Evolutionary conservation across 768 basidiomycete species (phyloP).

Genomic region (Lactarius indigo): DNA sequence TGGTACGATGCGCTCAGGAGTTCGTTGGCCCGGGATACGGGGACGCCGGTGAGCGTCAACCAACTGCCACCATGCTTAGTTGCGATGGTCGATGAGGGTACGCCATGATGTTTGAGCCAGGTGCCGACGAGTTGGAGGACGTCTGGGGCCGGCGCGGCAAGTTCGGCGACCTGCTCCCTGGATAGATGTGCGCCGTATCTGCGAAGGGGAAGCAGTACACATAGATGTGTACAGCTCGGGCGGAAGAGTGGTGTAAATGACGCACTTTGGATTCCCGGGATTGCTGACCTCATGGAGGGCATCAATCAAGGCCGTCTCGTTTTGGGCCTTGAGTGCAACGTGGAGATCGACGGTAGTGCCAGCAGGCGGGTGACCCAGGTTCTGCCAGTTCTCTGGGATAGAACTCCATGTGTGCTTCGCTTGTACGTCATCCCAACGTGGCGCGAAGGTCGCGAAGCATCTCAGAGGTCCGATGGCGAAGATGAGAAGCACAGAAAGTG

Average conservation of each 20-base stretch:
- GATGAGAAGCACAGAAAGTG: too few relatives aligned
- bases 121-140: too few relatives aligned
- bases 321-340: background rate
- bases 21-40: too few relatives aligned
- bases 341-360: background rate
- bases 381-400: background rate
- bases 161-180: background rate
- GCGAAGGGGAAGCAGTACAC: too few relatives aligned
- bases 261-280: background rate
- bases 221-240: rapidly evolving
- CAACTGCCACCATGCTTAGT: too few relatives aligned
- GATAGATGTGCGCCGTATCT: background rate
- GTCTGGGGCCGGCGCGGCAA: too few relatives aligned
- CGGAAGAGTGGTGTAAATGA: background rate
- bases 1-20: too few relatives aligned
- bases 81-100: too few relatives aligned
- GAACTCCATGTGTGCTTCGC: background rate
- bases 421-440: background rate
- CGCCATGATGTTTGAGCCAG: too few relatives aligned
- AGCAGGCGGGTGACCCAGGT: too few relatives aligned
- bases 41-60: too few relatives aligned
- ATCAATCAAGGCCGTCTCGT: background rate
- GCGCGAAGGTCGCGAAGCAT: background rate
- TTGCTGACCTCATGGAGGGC: background rate
- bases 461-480: too few relatives aligned